These are phyloP conservation scores for Rhodomyrtus psidioides DNA, from an alignment of 441 rosid species.

Conservation along the genomic window DNA sequence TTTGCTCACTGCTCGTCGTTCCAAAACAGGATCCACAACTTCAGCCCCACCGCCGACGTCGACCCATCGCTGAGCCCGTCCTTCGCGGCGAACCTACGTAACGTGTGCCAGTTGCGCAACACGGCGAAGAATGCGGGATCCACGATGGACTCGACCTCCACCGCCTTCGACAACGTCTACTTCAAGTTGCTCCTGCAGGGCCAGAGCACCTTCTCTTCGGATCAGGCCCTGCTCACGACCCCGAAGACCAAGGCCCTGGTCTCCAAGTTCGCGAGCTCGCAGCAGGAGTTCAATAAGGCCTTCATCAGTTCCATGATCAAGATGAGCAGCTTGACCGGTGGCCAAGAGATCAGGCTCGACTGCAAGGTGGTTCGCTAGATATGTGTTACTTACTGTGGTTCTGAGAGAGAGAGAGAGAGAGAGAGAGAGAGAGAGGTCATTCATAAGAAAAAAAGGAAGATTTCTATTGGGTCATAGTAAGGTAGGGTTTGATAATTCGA, in stretches of 20 bases:
- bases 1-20: conserved; percentile 60
- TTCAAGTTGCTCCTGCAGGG: conserved; percentile 39
- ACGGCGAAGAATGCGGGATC: conserved; percentile 38
- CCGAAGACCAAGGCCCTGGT: conserved; percentile 30
- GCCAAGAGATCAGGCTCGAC: conserved; percentile 33
- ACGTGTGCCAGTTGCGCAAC: conserved; percentile 29
- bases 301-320: conserved; percentile 46
- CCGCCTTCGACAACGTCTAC: conserved; percentile 42
- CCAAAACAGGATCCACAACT: conserved; percentile 55
- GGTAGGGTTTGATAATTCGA: neutral
- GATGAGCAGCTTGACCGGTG: conserved; percentile 45
- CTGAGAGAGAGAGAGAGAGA: neutral
- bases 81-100: conserved; percentile 36
- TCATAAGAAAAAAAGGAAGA: neutral
- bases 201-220: conserved; percentile 41
- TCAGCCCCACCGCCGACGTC: conserved; percentile 33
- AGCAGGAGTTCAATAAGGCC: conserved; percentile 25
- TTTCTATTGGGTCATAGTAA: neutral
- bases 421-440: neutral
- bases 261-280: conserved; percentile 29
- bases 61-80: conserved; percentile 45
- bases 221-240: conserved; percentile 40
- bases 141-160: conserved; percentile 31
- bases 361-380: conserved; percentile 15
- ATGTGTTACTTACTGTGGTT: neutral